A percentile compares a stretch with the other conserved stretches of the same genome.
These are phyloP conservation scores for Astragalus membranaceus DNA, from an alignment of 306 rosid species.

Conservation along the genomic window DNA sequence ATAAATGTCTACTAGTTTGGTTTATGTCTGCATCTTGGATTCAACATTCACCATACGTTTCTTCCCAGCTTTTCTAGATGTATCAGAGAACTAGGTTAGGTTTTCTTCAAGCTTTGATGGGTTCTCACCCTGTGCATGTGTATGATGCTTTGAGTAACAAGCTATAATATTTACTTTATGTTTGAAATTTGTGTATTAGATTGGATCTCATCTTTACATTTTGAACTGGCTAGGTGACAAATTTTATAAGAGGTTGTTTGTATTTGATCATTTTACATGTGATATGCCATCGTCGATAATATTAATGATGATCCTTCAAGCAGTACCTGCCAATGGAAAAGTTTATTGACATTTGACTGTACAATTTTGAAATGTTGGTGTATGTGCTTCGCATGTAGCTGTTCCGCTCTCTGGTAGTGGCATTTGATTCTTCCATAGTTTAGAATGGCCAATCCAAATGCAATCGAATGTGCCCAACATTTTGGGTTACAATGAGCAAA, in stretches of 20 bases:
- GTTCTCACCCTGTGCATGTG: conserved; percentile 30
- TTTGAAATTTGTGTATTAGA: conserved; percentile 36
- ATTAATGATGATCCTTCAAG: not conserved
- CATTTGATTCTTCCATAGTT: not conserved
- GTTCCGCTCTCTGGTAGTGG: not conserved
- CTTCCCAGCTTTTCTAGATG: conserved; percentile 24
- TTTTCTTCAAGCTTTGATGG: conserved; percentile 19
- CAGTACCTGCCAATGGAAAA: not conserved
- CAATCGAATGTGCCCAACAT: too few species aligned
- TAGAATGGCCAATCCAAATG: not conserved
- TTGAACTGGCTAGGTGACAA: conserved; percentile 18
- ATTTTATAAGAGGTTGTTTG: conserved; percentile 18
- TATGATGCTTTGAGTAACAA: conserved; percentile 25
- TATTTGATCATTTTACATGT: conserved; percentile 11
- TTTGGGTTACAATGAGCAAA: too few species aligned
- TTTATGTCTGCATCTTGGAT: conserved; percentile 23
- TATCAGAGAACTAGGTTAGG: conserved; percentile 25
- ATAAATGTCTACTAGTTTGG: conserved; percentile 33
- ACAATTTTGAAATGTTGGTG: not conserved
- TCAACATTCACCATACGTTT: conserved; percentile 10
- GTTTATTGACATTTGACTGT: not conserved
- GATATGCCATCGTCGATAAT: not conserved
- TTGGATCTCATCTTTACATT: conserved; percentile 22
- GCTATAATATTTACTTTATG: not conserved
- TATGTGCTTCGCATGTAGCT: not conserved